Evolutionary conservation across 768 basidiomycete species (phyloP).

Genomic region (Psilocybe tampanensis): DNA sequence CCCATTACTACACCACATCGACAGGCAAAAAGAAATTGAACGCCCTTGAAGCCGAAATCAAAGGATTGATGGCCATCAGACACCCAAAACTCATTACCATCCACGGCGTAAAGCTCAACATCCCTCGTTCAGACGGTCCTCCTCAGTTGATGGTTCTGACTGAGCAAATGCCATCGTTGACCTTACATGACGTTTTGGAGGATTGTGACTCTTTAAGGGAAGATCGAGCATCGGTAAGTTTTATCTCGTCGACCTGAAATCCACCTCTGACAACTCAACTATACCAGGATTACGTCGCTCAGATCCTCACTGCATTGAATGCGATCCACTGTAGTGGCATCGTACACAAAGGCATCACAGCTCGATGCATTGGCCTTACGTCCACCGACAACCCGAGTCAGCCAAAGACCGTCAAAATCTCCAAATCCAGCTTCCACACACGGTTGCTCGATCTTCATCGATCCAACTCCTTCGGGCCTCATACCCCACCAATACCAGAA

Average conservation of each 20-base stretch:
- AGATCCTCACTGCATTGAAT: constrained; percentile 72
- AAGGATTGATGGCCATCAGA: constrained; percentile 55
- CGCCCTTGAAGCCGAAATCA: constrained; percentile 67
- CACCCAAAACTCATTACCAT: constrained; percentile 70
- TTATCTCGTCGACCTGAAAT: constrained; percentile 5
- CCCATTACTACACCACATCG: constrained; percentile 65
- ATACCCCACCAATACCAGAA: constrained; percentile 33
- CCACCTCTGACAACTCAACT: neutral
- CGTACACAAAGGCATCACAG: constrained; percentile 68
- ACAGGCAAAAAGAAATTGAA: constrained; percentile 77
- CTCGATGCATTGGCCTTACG: constrained; percentile 63
- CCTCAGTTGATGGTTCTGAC: constrained; percentile 66
- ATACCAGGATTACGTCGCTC: constrained; percentile 69
- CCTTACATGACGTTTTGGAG: constrained; percentile 73
- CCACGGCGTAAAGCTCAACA: constrained; percentile 65
- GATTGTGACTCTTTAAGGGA: constrained; percentile 76
- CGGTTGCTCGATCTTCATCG: constrained; percentile 78
- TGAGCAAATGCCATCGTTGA: constrained; percentile 71
- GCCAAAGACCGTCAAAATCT: constrained; percentile 72
- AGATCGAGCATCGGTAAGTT: constrained; percentile 64
- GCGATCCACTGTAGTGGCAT: constrained; percentile 65
- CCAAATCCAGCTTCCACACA: constrained; percentile 71
- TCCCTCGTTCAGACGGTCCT: constrained; percentile 48
- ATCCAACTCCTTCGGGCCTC: constrained; percentile 74
- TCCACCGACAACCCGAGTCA: constrained; percentile 50